These are phyloP conservation scores for Pseudomicrostroma phylloplanum DNA, from an alignment of 1,284 basidiomycete genomes.

Conservation along the genomic window DNA sequence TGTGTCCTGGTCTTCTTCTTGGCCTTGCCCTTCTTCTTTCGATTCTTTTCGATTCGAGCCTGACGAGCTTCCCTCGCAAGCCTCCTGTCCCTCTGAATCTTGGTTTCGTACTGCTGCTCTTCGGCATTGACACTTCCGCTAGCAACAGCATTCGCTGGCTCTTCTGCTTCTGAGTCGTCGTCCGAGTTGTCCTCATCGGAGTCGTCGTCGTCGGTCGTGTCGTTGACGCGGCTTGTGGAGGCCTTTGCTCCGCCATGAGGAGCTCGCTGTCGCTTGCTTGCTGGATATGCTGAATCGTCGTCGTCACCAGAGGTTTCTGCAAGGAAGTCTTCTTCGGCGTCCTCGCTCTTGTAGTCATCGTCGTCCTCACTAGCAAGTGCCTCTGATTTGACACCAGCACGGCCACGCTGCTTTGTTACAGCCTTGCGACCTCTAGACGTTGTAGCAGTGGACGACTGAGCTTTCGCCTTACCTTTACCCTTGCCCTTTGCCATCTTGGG, in stretches of 20 bases:
- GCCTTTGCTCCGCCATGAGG: too few species aligned
- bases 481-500: background rate
- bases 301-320: background rate
- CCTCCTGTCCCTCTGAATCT: conserved; percentile 31
- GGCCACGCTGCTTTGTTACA: too few species aligned
- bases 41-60: too few species aligned
- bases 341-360: conserved; percentile 15
- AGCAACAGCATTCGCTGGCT: conserved; percentile 5
- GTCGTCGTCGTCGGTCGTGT: too few species aligned
- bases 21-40: conserved; percentile 6
- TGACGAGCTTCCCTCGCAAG: conserved; percentile 15
- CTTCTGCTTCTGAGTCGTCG: background rate
- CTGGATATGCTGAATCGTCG: too few species aligned
- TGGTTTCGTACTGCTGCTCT: conserved; percentile 36
- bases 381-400: too few species aligned
- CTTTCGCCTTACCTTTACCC: conserved; percentile 23
- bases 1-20: conserved; percentile 5
- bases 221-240: too few species aligned
- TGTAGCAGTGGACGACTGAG: conserved; percentile 7
- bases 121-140: conserved; percentile 14
- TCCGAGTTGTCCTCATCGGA: background rate
- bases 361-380: background rate
- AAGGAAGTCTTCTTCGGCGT: conserved; percentile 17
- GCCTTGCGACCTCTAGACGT: too few species aligned
- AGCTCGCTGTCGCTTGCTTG: too few species aligned